phyloP scores from a whole-genome alignment of 345 rosid species.

The Brassica rapa region DNA sequence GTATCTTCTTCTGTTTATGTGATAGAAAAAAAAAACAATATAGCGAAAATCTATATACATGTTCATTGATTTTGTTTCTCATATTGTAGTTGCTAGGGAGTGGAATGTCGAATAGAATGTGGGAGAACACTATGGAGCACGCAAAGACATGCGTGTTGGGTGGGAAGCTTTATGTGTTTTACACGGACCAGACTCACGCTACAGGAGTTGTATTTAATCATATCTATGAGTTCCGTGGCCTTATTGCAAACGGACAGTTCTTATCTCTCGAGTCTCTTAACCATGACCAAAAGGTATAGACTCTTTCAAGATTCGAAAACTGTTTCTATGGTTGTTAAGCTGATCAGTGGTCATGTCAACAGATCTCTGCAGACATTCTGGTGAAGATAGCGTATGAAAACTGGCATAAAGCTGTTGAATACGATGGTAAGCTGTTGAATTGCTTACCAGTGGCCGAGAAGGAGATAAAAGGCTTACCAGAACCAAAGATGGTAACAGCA shows the following conservation, averaged over 20 bases:
- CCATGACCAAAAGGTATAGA: constrained; percentile 72
- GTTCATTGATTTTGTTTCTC: background rate
- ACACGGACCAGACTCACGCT: constrained; percentile 53
- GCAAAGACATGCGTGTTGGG: constrained; percentile 92
- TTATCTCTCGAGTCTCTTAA: constrained; percentile 68
- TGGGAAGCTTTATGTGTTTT: constrained; percentile 76
- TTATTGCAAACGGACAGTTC: constrained; percentile 77
- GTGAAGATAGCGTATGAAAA: constrained; percentile 86
- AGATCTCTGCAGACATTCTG: constrained; percentile 80
- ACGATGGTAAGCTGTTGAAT: constrained; percentile 72
- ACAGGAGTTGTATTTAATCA: constrained; percentile 83
- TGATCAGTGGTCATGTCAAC: constrained; percentile 37
- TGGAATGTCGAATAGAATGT: constrained; percentile 96
- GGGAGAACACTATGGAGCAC: constrained; percentile 93
- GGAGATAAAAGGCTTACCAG: constrained; percentile 39
- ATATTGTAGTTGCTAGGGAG: constrained; percentile 79
- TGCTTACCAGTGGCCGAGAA: constrained; percentile 49
- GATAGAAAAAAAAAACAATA: background rate
- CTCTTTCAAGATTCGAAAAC: background rate
- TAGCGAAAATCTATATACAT: background rate
- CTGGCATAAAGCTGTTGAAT: constrained; percentile 86
- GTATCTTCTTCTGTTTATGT: constrained; percentile 27
- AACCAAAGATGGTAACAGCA: constrained; percentile 14
- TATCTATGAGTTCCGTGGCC: constrained; percentile 81
- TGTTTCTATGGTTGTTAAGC: background rate